phyloP scores from a whole-genome alignment of 352 stramenopile species.

The Sclerospora graminicola region DNA sequence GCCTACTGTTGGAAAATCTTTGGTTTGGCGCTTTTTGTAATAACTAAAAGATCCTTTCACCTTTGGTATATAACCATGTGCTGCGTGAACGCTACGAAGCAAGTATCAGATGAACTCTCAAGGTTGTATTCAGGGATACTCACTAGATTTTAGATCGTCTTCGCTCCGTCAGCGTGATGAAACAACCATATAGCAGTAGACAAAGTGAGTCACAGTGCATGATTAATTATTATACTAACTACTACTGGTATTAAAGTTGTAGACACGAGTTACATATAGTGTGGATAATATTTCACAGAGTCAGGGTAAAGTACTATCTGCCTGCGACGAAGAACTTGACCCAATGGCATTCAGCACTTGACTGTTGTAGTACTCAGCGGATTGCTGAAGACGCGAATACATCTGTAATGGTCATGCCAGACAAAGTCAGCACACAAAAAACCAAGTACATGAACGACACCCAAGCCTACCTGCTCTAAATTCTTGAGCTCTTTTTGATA shows the following conservation, averaged over 20 bases:
- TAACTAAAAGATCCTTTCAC: slow-evolving; percentile 65
- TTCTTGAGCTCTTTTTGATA: slow-evolving; percentile 59
- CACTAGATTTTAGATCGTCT: slow-evolving; percentile 69
- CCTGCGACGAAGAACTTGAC: slow-evolving; percentile 13
- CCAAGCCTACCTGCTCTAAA: slow-evolving; percentile 39
- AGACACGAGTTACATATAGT: no score
- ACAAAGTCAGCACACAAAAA: slow-evolving; percentile 1
- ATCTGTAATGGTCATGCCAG: slow-evolving; percentile 25
- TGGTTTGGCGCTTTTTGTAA: slow-evolving; percentile 39
- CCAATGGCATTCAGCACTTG: slow-evolving; percentile 46
- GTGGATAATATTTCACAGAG: background rate
- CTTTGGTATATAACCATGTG: slow-evolving; percentile 62
- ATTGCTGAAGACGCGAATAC: slow-evolving; percentile 52
- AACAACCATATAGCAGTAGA: slow-evolving; percentile 19
- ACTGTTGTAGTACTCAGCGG: slow-evolving; percentile 58
- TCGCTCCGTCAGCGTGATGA: slow-evolving; percentile 60
- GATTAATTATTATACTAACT: background rate
- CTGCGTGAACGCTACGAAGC: slow-evolving; percentile 51
- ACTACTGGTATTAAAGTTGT: no score
- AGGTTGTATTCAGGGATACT: slow-evolving; percentile 57
- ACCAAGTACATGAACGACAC: background rate
- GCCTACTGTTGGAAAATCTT: slow-evolving; percentile 43
- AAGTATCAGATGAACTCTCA: slow-evolving; percentile 48
- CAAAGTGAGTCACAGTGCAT: slow-evolving; percentile 10
- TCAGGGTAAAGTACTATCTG: background rate